These are phyloP conservation scores for Coniosporium apollinis DNA, from an alignment of 495 filamentous ascomycete genomes.

Conservation along the genomic window DNA sequence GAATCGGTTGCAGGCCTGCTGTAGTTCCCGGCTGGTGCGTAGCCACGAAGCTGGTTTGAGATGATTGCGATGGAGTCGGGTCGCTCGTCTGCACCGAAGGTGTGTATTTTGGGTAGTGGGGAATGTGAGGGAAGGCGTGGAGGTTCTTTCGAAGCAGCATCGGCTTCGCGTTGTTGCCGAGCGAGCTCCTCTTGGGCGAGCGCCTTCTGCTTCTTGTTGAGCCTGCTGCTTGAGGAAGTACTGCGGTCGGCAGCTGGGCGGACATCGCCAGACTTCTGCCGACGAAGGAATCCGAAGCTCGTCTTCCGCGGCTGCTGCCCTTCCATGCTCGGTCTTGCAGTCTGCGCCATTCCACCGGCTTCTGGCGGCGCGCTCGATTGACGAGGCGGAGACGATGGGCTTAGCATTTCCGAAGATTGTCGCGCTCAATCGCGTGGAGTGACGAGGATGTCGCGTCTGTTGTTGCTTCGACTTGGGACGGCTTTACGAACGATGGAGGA, in stretches of 20 bases:
- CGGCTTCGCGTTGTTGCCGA: conserved; percentile 43
- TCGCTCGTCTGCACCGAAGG: conserved; percentile 51
- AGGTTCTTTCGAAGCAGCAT: conserved; percentile 47
- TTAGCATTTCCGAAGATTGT: too few species aligned
- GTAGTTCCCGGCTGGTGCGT: not conserved
- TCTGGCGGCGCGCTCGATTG: too few species aligned
- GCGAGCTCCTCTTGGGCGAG: conserved; percentile 48
- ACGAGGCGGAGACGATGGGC: too few species aligned
- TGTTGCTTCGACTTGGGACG: too few species aligned
- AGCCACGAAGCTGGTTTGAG: conserved; percentile 28
- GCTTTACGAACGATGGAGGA: too few species aligned
- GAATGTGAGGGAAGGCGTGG: conserved; percentile 69
- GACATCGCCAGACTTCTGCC: conserved; percentile 15
- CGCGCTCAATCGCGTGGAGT: too few species aligned
- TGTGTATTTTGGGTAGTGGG: conserved; percentile 45
- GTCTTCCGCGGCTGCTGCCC: conserved; percentile 8
- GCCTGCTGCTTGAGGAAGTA: conserved; percentile 39
- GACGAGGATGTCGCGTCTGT: too few species aligned
- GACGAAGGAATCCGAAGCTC: conserved; percentile 19
- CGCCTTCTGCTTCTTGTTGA: conserved; percentile 49
- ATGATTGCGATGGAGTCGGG: conserved; percentile 49
- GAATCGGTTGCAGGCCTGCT: conserved; percentile 1
- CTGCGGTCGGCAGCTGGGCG: conserved; percentile 9
- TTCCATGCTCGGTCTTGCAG: too few species aligned
- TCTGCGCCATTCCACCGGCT: too few species aligned